A percentile compares a stretch with the other conserved stretches of the same genome.
These are phyloP conservation scores for Fusarium sp. DNA, from an alignment of 2,329 filamentous ascomycete genomes.

Conservation along the genomic window DNA sequence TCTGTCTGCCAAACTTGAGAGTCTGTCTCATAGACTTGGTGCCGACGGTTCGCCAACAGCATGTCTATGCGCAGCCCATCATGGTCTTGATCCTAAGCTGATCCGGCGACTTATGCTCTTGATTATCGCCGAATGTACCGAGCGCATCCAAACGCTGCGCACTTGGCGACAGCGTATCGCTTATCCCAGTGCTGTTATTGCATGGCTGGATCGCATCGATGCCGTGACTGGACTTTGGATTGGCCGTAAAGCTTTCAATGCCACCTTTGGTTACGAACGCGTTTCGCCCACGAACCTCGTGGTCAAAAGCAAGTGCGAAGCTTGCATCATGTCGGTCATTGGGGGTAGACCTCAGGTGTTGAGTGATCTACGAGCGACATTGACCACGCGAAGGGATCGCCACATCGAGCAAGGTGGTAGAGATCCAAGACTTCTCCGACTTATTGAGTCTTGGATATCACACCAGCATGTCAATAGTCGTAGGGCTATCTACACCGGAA, in stretches of 20 bases:
- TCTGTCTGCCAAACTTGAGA: conserved; percentile 44
- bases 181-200: conserved; percentile 8
- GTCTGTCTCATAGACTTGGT: conserved; percentile 8
- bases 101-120: conserved; percentile 56
- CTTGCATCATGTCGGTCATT: conserved; percentile 61
- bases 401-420: conserved; percentile 22
- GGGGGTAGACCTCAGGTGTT: conserved; percentile 55
- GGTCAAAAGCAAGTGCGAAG: conserved; percentile 56
- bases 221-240: conserved; percentile 51
- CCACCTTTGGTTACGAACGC: conserved; percentile 47
- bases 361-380: conserved; percentile 55
- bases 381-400: conserved; percentile 50
- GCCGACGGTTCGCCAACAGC: conserved; percentile 42
- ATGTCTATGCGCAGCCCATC: conserved; percentile 54
- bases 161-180: conserved; percentile 23
- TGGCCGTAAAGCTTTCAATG: conserved; percentile 46
- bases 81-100: conserved; percentile 52
- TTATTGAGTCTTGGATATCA: conserved; percentile 58
- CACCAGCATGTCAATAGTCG: conserved; percentile 33
- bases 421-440: conserved; percentile 49
- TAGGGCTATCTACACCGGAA: conserved; percentile 7
- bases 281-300: conserved; percentile 33
- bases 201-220: conserved; percentile 44
- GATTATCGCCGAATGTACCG: conserved; percentile 54
- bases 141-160: conserved; percentile 44